Evolutionary conservation across 345 rosid genomes (phyloP).

Genomic region (Luvunga scandens): DNA sequence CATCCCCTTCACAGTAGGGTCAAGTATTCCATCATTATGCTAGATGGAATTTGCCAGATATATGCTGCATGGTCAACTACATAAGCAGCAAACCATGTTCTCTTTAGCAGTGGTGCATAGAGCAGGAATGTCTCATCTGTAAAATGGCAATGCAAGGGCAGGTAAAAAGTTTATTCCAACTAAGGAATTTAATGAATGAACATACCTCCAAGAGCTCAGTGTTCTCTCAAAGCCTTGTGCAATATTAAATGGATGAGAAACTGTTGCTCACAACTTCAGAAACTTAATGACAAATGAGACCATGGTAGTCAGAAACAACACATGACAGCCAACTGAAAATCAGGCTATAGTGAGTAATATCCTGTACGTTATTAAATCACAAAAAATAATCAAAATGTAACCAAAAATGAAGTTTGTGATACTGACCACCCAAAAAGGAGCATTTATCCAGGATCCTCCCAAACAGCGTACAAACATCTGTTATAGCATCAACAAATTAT

Average conservation of each 20-base stretch:
- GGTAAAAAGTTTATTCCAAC: not conserved
- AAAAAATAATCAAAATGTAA: not conserved
- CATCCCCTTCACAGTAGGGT: not conserved
- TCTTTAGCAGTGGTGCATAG: not conserved
- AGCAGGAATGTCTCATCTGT: not conserved
- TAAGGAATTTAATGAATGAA: not conserved
- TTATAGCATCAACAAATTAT: not conserved
- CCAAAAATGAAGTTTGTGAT: not conserved
- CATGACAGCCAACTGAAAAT: constrained; percentile 26
- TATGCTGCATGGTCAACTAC: not conserved
- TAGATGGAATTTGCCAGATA: not conserved
- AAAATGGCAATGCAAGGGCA: not conserved
- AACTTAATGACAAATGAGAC: constrained; percentile 19
- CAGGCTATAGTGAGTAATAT: constrained; percentile 10
- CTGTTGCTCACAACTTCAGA: constrained; percentile 33
- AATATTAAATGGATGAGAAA: constrained; percentile 22
- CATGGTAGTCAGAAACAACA: constrained; percentile 15
- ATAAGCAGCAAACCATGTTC: not conserved
- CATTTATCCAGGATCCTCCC: constrained; percentile 23
- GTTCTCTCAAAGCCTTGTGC: constrained; percentile 8
- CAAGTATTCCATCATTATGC: not conserved
- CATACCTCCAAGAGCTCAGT: constrained; percentile 39
- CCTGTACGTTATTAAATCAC: not conserved
- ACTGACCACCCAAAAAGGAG: constrained; percentile 20
- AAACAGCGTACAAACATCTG: constrained; percentile 19